Conservation (phyloP, 2,329 filamentous ascomycete species). For the Microdochium bolleyi region DNA sequence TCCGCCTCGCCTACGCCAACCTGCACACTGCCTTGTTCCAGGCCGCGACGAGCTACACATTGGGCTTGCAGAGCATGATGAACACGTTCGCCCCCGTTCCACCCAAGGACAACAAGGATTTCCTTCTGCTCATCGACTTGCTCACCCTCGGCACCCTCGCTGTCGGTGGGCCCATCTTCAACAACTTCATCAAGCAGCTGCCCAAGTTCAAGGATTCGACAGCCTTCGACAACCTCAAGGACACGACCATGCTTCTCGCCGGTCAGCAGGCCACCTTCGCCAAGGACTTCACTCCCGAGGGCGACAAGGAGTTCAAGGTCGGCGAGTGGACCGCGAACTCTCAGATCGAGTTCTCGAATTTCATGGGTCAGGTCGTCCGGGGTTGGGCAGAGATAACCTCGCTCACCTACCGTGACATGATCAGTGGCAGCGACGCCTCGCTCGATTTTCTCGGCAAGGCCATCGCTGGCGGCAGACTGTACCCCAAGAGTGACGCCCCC, state of each 20-base stretch:
- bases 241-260: constrained; percentile 16
- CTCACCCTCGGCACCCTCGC: constrained; percentile 16
- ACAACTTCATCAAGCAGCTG: constrained; percentile 12
- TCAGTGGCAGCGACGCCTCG: constrained; percentile 12
- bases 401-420: constrained; percentile 9
- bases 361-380: constrained; percentile 15
- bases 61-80: constrained; percentile 11
- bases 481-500: constrained; percentile 6
- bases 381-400: constrained; percentile 14
- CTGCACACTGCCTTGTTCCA: constrained; percentile 6
- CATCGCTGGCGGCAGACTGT: constrained; percentile 20
- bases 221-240: constrained; percentile 13
- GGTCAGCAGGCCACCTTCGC: constrained; percentile 15
- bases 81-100: constrained; percentile 19
- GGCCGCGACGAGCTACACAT: constrained; percentile 9
- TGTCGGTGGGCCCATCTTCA: constrained; percentile 17
- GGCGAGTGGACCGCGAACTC: constrained; percentile 14
- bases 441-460: constrained; percentile 12
- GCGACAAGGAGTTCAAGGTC: neutral
- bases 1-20: constrained; percentile 7
- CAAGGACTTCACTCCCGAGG: constrained; percentile 12
- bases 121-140: constrained; percentile 18
- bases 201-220: constrained; percentile 8
- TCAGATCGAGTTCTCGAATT: constrained; percentile 17
- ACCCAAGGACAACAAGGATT: constrained; percentile 12